Base-by-base conservation (phyloP, 148 eudicot species). In the Persicaria tinctoria region DNA sequence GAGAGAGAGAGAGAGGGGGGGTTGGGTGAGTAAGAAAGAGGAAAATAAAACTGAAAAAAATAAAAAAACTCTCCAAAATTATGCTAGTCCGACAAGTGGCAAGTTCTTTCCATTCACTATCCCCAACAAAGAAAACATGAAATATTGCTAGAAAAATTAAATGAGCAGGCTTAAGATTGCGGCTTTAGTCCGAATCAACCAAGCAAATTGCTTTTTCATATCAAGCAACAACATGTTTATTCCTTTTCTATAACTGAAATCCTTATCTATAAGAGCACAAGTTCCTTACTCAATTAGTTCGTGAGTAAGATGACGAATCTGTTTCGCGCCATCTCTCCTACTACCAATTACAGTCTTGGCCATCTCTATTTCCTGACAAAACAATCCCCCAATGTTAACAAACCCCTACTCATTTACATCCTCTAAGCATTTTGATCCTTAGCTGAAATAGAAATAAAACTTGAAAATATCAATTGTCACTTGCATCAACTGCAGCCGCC, bases 401-500 rank as follows among this genome's bases (percentile, higher is more conserved):
- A 32, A 38, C 14, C 46, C 13, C 3, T 32, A 64, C 1, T 70
- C 69, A 66, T 51, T 50, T 23, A 76, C 16, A 54, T 18, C 11
- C 68, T 27, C 23, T 20, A 20, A 20, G 23, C 23, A 20, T 20
- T 20, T 20, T 20, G 23, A 20, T 20, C 23, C 23, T 41, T n/a
- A 13, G 4, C 17, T 11, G 46, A 64, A 64, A 64, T 46, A 12
- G 17, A 64, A 64, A 32, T 86, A 77, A 77, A 92, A 97, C 93
- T 85, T 86, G 46, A 95, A 81, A 55, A 85, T 85, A 80, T 89
- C 97, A 70, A 95, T 87, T 63, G 85, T 85, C 76, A 95, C 76
- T 53, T 72, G 82, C 97, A 95, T 89, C 83, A 91, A 76, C 75
- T 95, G 90, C 79, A 95, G 85, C 89, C 87, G 84, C 83, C 92